A percentile compares a stretch with the other conserved stretches of the same genome.
phyloP scores from a whole-genome alignment of 176 grass and related monocot genomes.

The Cocos nucifera region DNA sequence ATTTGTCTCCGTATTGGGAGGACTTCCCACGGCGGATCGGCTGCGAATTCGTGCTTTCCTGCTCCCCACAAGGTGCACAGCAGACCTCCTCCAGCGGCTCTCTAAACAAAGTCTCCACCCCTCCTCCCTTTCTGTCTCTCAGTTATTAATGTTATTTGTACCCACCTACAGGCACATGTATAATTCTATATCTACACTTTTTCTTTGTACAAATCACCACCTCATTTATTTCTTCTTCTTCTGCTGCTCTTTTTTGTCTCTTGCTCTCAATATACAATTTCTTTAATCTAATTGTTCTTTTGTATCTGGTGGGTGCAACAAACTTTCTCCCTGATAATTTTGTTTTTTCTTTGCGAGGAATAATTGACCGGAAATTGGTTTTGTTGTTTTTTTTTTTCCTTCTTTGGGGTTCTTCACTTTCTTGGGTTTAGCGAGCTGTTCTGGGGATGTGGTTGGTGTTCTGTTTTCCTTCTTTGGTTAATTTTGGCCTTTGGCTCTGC shows the following conservation, averaged over 20 bases:
- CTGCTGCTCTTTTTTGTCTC: too few relatives aligned
- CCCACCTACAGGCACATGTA: too few relatives aligned
- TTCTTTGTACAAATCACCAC: too few relatives aligned
- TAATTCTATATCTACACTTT: too few relatives aligned
- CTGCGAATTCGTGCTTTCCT: constrained; percentile 27
- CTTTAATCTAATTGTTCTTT: constrained; percentile 3
- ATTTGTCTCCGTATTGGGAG: constrained; percentile 42
- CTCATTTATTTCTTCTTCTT: too few relatives aligned
- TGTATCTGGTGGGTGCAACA: constrained; percentile 30
- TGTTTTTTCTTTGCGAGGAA: neutral
- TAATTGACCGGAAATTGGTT: constrained; percentile 10
- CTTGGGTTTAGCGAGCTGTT: too few relatives aligned
- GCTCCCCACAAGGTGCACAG: constrained; percentile 1
- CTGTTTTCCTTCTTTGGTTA: too few relatives aligned
- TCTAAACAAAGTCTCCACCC: constrained; percentile 11
- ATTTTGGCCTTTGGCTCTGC: too few relatives aligned
- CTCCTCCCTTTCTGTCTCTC: constrained; percentile 5
- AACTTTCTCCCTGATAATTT: constrained; percentile 1
- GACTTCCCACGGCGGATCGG: constrained; percentile 28
- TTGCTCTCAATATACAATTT: too few relatives aligned
- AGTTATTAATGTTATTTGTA: neutral
- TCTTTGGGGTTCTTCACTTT: too few relatives aligned
- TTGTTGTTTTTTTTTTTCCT: neutral
- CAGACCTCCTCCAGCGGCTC: too few relatives aligned
- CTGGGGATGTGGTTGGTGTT: too few relatives aligned